These are phyloP conservation scores for Cucumis cinereus DNA, from an alignment of 306 rosid species.

Conservation along the genomic window DNA sequence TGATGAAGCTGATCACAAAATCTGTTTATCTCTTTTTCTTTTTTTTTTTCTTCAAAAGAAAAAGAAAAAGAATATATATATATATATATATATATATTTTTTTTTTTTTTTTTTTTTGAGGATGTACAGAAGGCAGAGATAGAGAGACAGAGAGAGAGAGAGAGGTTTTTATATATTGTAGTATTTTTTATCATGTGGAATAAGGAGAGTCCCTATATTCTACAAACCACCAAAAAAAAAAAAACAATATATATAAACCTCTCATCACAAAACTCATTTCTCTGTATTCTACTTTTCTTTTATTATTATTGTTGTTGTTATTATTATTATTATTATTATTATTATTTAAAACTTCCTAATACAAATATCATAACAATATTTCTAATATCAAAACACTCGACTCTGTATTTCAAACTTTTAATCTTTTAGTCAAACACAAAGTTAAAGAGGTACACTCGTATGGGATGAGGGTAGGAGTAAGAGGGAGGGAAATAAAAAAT, in stretches of 20 bases:
- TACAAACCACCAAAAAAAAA: no score
- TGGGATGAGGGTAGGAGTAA: no score
- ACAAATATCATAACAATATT: background rate
- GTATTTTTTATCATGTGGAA: background rate
- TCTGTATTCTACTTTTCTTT: background rate
- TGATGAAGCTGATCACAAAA: slow-evolving; percentile 13
- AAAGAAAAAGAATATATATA: background rate
- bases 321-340: no score
- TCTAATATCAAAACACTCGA: background rate
- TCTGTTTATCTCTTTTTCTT: background rate
- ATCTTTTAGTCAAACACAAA: no score
- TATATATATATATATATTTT: no score
- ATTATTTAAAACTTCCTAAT: background rate
- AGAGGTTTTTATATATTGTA: background rate
- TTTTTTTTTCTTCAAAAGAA: background rate
- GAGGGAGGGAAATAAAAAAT: background rate
- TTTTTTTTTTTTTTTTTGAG: background rate
- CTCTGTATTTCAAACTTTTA: no score
- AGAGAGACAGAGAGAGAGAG: background rate
- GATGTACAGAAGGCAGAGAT: background rate
- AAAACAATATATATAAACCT: background rate
- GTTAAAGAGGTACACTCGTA: no score
- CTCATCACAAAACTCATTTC: background rate
- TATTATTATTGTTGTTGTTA: background rate
- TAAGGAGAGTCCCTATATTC: background rate